Evolutionary conservation across 306 rosid genomes (phyloP).

Genomic region (Macrotyloma uniflorum): DNA sequence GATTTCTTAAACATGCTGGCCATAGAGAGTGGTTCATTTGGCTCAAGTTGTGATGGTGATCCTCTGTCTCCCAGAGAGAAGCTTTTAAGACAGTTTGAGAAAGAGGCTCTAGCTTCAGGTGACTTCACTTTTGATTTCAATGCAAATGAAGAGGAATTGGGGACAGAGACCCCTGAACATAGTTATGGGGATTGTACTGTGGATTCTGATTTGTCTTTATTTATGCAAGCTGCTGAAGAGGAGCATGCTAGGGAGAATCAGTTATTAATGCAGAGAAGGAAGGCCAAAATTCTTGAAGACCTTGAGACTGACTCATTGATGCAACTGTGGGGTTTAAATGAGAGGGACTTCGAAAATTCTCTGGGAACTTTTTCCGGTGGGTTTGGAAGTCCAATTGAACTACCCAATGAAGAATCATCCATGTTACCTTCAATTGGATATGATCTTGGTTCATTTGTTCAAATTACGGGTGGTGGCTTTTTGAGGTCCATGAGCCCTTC

Average conservation of each 20-base stretch:
- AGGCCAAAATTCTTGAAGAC: conserved; percentile 69
- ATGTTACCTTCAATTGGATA: conserved; percentile 64
- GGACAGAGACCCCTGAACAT: conserved; percentile 22
- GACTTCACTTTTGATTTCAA: conserved; percentile 45
- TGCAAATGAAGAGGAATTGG: conserved; percentile 49
- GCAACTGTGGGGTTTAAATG: conserved; percentile 79
- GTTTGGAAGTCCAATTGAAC: conserved; percentile 89
- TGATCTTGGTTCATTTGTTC: conserved; percentile 69
- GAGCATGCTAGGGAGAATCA: conserved; percentile 54
- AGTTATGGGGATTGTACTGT: conserved; percentile 28
- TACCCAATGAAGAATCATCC: conserved; percentile 52
- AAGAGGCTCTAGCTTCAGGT: conserved; percentile 58
- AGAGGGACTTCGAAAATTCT: conserved; percentile 64
- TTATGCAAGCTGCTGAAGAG: conserved; percentile 63
- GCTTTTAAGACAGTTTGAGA: conserved; percentile 75
- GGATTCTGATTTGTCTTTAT: conserved; percentile 59
- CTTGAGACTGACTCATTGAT: conserved; percentile 76
- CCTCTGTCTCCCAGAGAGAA: conserved; percentile 76
- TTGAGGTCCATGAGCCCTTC: conserved; percentile 71
- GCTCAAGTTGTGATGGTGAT: conserved; percentile 49
- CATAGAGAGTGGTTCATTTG: conserved; percentile 51
- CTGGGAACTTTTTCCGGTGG: conserved; percentile 60
- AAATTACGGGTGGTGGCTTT: conserved; percentile 61
- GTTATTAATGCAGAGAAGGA: conserved; percentile 58
- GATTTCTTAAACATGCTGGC: conserved; percentile 71